Evolutionary conservation across 768 basidiomycete genomes (phyloP).

Genomic region (Cantharellus anzutake): DNA sequence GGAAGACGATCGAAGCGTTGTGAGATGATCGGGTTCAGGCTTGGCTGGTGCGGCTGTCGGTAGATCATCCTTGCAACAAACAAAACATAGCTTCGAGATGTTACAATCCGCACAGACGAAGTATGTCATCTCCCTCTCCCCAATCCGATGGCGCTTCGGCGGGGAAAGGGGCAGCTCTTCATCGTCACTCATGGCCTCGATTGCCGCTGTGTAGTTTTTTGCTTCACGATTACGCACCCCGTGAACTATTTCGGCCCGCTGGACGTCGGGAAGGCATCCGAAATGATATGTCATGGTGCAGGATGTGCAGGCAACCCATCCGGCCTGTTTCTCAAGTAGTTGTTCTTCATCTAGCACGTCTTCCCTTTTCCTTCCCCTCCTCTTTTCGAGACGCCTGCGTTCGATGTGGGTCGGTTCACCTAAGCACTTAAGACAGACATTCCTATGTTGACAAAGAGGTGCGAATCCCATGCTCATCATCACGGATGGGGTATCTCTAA

Average conservation of each 20-base stretch:
- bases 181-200: constrained; percentile 1
- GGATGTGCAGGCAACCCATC: constrained; percentile 71
- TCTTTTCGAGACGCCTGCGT: constrained; percentile 12
- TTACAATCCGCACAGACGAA: constrained; percentile 57
- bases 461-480: constrained; percentile 9
- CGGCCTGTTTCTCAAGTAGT: constrained; percentile 34
- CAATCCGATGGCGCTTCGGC: constrained; percentile 30
- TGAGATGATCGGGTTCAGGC: neutral
- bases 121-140: constrained; percentile 43
- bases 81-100: neutral
- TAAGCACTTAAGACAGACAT: constrained; percentile 56
- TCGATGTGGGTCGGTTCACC: constrained; percentile 34
- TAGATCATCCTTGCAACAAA: neutral
- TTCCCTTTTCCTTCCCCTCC: constrained; percentile 27
- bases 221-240: constrained; percentile 28
- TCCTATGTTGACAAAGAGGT: constrained; percentile 39
- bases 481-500: constrained; percentile 17
- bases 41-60: neutral
- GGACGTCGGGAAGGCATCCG: constrained; percentile 44
- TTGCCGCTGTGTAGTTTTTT: constrained; percentile 7
- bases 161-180: constrained; percentile 11
- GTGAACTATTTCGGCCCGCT: constrained; percentile 54
- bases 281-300: constrained; percentile 66
- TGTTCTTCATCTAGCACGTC: constrained; percentile 36
- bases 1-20: neutral